Evolutionary conservation across 257 asterid species (phyloP).

Genomic region (Jaltomata sinuosa): DNA sequence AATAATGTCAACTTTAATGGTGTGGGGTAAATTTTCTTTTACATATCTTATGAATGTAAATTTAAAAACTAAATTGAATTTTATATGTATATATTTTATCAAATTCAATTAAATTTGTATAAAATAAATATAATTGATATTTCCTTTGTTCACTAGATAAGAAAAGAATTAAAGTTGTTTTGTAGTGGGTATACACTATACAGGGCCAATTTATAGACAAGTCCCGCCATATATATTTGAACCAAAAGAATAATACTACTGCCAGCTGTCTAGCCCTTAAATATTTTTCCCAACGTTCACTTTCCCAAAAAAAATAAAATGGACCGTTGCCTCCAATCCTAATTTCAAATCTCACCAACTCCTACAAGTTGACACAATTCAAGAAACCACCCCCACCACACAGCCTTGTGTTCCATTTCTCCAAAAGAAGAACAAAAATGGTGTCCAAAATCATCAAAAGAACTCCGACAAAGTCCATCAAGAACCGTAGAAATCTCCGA

Average conservation of each 20-base stretch:
- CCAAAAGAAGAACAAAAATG: conserved; percentile 23
- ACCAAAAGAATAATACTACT: neutral
- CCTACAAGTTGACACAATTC: neutral
- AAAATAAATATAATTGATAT: too few species aligned
- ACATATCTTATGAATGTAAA: too few species aligned
- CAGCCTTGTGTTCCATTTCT: neutral
- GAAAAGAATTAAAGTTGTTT: neutral
- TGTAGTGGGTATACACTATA: neutral
- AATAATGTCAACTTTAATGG: too few species aligned
- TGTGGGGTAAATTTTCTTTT: too few species aligned
- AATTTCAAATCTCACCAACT: conserved; percentile 1
- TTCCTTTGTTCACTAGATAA: too few species aligned
- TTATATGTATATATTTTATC: too few species aligned
- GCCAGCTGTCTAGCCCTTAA: neutral
- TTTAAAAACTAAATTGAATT: too few species aligned
- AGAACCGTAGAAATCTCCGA: conserved; percentile 29
- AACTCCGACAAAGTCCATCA: conserved; percentile 75
- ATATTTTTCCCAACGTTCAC: neutral
- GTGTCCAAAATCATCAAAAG: conserved; percentile 64
- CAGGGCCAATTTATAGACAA: neutral
- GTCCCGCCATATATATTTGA: neutral
- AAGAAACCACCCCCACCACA: neutral
- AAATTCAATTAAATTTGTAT: too few species aligned
- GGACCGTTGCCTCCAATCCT: conserved; percentile 57
- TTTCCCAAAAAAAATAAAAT: conserved; percentile 17